Evolutionary conservation across 1,139 yeast species (phyloP).

Genomic region (Candida sp.): DNA sequence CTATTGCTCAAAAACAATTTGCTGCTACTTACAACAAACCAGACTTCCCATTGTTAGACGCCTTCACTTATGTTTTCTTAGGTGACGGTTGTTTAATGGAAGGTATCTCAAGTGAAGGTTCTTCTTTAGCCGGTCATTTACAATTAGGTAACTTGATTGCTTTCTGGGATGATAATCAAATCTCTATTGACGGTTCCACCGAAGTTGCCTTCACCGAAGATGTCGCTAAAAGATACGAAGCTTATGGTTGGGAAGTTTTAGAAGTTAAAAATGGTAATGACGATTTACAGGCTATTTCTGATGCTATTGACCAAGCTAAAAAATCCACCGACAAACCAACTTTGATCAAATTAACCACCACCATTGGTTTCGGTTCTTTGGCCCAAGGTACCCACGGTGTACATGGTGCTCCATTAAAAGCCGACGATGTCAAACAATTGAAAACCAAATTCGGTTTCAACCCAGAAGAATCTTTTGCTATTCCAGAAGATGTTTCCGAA

Average conservation of each 20-base stretch:
- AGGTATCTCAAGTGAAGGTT: constrained; percentile 96
- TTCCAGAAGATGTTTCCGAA: constrained; percentile 82
- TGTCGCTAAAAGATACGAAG: constrained; percentile 78
- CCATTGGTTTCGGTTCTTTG: constrained; percentile 93
- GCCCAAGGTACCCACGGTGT: constrained; percentile 87
- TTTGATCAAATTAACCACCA: constrained; percentile 83
- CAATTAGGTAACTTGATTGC: constrained; percentile 92
- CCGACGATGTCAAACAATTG: constrained; percentile 88
- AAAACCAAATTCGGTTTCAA: constrained; percentile 85
- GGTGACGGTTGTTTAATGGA: constrained; percentile 99
- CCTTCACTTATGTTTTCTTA: constrained; percentile 73
- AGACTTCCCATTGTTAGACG: constrained; percentile 65
- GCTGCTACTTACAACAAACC: constrained; percentile 96
- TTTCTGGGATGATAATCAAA: constrained; percentile 96
- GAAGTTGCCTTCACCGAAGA: constrained; percentile 93
- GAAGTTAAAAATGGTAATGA: constrained; percentile 80
- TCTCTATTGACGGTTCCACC: constrained; percentile 96
- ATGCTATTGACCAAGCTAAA: constrained; percentile 75
- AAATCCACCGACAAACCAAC: constrained; percentile 77
- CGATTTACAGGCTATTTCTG: constrained; percentile 68
- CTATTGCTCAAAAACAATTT: constrained; percentile 89
- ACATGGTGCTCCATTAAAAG: constrained; percentile 96
- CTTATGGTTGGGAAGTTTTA: constrained; percentile 94
- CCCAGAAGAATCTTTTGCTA: constrained; percentile 76
- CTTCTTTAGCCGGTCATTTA: constrained; percentile 95